Evolutionary conservation across 163 green algal species (phyloP).

Genomic region (Botryococcus braunii): DNA sequence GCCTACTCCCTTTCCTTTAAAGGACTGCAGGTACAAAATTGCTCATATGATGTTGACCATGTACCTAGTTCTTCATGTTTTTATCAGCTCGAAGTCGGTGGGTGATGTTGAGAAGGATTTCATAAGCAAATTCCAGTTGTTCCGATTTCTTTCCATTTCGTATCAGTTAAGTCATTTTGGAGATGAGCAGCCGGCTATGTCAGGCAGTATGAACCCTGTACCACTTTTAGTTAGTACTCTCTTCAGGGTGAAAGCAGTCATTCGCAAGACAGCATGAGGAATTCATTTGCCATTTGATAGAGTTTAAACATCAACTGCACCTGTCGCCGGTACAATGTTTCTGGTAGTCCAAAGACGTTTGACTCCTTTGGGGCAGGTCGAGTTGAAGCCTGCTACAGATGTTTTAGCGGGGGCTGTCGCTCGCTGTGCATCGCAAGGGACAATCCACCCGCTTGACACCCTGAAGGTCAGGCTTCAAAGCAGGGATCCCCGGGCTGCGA

Average conservation of each 20-base stretch:
- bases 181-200: too few species aligned
- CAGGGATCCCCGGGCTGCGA: background rate
- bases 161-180: too few species aligned
- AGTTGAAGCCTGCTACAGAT: slow-evolving; percentile 70
- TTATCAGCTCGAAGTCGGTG: background rate
- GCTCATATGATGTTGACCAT: background rate
- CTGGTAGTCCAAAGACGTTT: background rate
- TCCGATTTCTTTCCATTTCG: too few species aligned
- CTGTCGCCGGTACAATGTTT: background rate
- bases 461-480: slow-evolving; percentile 81
- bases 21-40: background rate
- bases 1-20: background rate
- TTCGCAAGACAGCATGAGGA: background rate
- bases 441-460: slow-evolving; percentile 94
- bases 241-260: background rate
- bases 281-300: background rate
- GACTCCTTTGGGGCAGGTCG: slow-evolving; percentile 10
- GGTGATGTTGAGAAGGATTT: background rate
- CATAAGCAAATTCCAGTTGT: too few species aligned
- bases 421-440: slow-evolving; percentile 72
- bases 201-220: too few species aligned
- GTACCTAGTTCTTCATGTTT: background rate
- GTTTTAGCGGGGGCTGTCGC: slow-evolving; percentile 81
- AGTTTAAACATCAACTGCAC: background rate
- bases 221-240: background rate